Evolutionary conservation across 495 filamentous ascomycete genomes (phyloP).

Genomic region (Penicillium nucicola): DNA sequence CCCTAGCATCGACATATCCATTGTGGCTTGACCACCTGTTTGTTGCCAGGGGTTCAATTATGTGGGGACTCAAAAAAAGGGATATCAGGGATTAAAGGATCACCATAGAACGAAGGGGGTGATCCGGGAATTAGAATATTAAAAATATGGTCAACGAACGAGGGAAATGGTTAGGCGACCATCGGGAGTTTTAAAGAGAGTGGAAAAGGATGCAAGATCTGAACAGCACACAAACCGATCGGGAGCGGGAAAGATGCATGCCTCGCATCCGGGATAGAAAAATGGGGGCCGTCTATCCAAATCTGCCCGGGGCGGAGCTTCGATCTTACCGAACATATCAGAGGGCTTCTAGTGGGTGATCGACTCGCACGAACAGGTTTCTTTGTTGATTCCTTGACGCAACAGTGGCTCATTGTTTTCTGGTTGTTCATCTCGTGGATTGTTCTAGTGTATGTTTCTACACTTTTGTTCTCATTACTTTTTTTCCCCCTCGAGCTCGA

Average conservation of each 20-base stretch:
- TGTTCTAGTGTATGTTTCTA: no score
- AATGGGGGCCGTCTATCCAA: neutral
- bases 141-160: constrained; percentile 1
- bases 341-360: neutral
- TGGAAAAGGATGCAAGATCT: constrained; percentile 1
- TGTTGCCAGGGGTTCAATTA: neutral
- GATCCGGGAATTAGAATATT: neutral
- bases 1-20: constrained; percentile 34
- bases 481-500: no score
- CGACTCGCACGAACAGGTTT: no score
- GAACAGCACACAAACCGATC: neutral
- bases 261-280: neutral
- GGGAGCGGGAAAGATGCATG: neutral
- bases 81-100: constrained; percentile 7
- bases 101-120: constrained; percentile 12
- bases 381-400: no score
- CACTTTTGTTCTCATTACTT: no score
- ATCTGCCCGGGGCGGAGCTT: constrained; percentile 3
- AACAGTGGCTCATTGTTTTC: no score
- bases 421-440: no score
- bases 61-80: constrained; percentile 3
- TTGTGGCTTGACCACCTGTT: neutral
- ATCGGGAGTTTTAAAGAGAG: neutral
- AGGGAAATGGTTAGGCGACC: neutral
- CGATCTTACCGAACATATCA: neutral